Conservation (phyloP, 2,329 filamentous ascomycete species). For the Apiospora arundinis region DNA sequence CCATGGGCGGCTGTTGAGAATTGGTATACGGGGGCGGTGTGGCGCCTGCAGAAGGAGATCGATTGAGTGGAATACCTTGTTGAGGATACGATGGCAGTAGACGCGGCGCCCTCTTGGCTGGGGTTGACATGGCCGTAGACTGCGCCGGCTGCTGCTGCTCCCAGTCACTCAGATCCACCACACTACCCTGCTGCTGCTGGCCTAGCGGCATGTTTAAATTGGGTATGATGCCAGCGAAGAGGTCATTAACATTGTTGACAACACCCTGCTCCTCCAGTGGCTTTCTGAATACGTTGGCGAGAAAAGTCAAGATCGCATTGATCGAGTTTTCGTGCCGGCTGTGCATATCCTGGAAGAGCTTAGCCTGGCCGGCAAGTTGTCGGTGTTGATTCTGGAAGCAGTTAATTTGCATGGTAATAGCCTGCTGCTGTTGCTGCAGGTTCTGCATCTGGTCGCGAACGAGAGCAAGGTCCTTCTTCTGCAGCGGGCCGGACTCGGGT, state of each 20-base stretch:
- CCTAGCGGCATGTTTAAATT: slow-evolving; percentile 53
- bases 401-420: slow-evolving; percentile 83
- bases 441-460: slow-evolving; percentile 82
- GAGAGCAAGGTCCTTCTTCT: slow-evolving; percentile 76
- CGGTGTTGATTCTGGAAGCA: slow-evolving; percentile 86
- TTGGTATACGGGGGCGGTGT: slow-evolving; percentile 38
- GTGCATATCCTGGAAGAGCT: slow-evolving; percentile 88
- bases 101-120: slow-evolving; percentile 57
- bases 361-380: slow-evolving; percentile 85
- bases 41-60: slow-evolving; percentile 39
- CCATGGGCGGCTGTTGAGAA: slow-evolving; percentile 52
- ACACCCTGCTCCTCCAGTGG: slow-evolving; percentile 85
- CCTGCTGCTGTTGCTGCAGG: slow-evolving; percentile 83
- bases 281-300: slow-evolving; percentile 95
- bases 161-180: slow-evolving; percentile 68
- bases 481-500: slow-evolving; percentile 55
- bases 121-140: slow-evolving; percentile 46
- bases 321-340: slow-evolving; percentile 98
- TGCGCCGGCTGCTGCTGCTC: slow-evolving; percentile 54
- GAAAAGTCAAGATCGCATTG: slow-evolving; percentile 96
- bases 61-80: slow-evolving; percentile 35
- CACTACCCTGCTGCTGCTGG: slow-evolving; percentile 54
- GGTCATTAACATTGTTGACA: slow-evolving; percentile 79
- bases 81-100: slow-evolving; percentile 61
- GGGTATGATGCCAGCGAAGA: slow-evolving; percentile 79